Percentiles rank a stretch among this genome's conserved stretches.
Conservation (phyloP, 2,329 filamentous ascomycete genomes). For the Pseudopithomyces chartarum region DNA sequence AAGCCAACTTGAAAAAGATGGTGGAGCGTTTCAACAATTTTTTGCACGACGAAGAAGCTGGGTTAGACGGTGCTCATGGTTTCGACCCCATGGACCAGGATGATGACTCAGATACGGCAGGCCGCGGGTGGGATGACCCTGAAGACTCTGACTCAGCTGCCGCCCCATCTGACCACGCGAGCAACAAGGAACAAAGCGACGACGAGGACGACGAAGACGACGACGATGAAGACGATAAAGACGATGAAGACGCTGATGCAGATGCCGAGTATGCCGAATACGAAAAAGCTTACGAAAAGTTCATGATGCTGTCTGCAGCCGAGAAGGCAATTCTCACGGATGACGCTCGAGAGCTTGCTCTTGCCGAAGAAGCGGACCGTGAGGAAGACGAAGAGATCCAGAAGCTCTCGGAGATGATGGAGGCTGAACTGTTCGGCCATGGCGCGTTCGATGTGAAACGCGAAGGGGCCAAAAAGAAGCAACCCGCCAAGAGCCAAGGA, state of each 20-base stretch:
- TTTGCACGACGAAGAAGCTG: conserved; percentile 82
- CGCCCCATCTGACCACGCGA: conserved; percentile 47
- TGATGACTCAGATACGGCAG: conserved; percentile 55
- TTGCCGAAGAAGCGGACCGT: conserved; percentile 48
- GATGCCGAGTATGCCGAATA: conserved; percentile 72
- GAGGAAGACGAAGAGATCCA: conserved; percentile 63
- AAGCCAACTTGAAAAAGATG: conserved; percentile 84
- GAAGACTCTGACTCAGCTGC: conserved; percentile 49
- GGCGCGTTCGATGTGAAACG: conserved; percentile 63
- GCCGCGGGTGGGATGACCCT: conserved; percentile 51
- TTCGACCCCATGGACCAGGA: conserved; percentile 72
- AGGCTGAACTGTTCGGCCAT: conserved; percentile 71
- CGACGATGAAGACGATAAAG: conserved; percentile 75
- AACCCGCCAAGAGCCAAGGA: conserved; percentile 11
- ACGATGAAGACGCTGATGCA: conserved; percentile 72
- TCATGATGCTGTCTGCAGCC: conserved; percentile 72
- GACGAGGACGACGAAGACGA: conserved; percentile 77
- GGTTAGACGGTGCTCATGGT: conserved; percentile 76
- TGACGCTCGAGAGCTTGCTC: conserved; percentile 40
- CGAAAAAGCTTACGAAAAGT: conserved; percentile 79
- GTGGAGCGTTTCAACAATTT: conserved; percentile 94
- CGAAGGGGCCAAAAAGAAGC: conserved; percentile 15
- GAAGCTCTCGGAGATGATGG: conserved; percentile 71
- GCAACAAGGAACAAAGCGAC: conserved; percentile 22
- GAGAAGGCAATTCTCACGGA: conserved; percentile 40